phyloP scores from a whole-genome alignment of 1,139 yeast genomes.

The Diutina sp. region DNA sequence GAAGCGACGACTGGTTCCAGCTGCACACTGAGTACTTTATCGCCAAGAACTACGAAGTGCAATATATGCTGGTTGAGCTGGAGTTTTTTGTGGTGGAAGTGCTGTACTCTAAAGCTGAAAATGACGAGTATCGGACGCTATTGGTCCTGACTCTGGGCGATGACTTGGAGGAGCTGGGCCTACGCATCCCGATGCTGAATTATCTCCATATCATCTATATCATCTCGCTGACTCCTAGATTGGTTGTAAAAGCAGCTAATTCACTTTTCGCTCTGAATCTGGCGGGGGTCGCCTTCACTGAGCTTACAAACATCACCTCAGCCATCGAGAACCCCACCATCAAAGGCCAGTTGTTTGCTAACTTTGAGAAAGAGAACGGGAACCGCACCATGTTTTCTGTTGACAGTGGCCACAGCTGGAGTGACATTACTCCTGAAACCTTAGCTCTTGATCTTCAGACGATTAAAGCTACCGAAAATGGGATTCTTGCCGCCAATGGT shows the following conservation, averaged over 20 bases:
- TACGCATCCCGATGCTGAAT: not conserved
- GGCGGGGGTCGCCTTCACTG: not conserved
- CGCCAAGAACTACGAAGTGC: not conserved
- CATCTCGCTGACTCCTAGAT: not conserved
- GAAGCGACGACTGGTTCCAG: not conserved
- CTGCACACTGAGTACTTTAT: not conserved
- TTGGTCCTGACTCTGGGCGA: not conserved
- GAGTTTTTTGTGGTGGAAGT: not conserved
- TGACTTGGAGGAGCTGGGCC: not conserved
- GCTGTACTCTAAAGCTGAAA: not conserved
- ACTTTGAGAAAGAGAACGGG: not conserved
- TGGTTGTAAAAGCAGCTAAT: not conserved
- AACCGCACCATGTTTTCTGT: not conserved
- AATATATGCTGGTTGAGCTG: not conserved
- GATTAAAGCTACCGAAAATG: not conserved
- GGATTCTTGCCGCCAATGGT: no score
- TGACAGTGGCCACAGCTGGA: not conserved
- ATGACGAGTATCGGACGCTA: not conserved
- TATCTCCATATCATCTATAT: no score
- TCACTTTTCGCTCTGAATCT: not conserved
- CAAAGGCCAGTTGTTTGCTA: not conserved
- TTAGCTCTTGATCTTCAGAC: not conserved
- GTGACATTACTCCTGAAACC: not conserved
- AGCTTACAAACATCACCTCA: not conserved
- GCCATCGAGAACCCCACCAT: not conserved